Evolutionary conservation across 768 basidiomycete species (phyloP), one percentile per base, ranked within the genome.

Genomic region (Mycena albidolilacea): DNA sequence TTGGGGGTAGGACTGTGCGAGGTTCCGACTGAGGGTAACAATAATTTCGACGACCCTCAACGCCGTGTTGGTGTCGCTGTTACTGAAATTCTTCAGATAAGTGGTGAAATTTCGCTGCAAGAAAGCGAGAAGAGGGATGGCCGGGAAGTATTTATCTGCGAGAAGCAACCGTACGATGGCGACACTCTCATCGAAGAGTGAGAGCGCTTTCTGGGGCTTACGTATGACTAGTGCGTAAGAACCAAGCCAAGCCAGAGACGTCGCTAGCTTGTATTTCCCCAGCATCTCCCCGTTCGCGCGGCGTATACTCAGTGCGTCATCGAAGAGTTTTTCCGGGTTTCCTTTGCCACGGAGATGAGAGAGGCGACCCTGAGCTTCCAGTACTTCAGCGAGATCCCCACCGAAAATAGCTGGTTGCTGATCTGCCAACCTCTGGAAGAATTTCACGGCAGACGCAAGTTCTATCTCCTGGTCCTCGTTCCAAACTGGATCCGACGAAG

Each of bases 331-430:
- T 14, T 50, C 63, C 3, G 54, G 66, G n/a, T 68, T 58, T 17
- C 58, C 64, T 41, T 66, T 63, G 37, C 43, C 46, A 7, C 14
- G 63, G 5, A 67, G 21, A 54, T 69, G 57, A 30, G 46, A 37
- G 17, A 69, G 23, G 21, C 74, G 74, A 30, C 70, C 67, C 46
- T 72, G 70, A 7, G 74, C 68, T 54, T 75, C 71, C 17, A 75
- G 64, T 38, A 70, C 44, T n/a, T 70, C 71, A 5, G 75, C 75
- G 9, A 75, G 68, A 64, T 75, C 75, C 5, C 64, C 71, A n/a
- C 11, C 54, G 60, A 75, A 75, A 21, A 72, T 64, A 7, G 54
- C 64, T 4, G 75, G 75, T n/a, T 57, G 63, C 21, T 41, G 52
- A 38, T 72, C 67, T 46, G 67, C 64, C 48, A 75, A 57, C 50